Conservation (phyloP, 2,329 filamentous ascomycete species). For the Beauveria rudraprayagi region DNA sequence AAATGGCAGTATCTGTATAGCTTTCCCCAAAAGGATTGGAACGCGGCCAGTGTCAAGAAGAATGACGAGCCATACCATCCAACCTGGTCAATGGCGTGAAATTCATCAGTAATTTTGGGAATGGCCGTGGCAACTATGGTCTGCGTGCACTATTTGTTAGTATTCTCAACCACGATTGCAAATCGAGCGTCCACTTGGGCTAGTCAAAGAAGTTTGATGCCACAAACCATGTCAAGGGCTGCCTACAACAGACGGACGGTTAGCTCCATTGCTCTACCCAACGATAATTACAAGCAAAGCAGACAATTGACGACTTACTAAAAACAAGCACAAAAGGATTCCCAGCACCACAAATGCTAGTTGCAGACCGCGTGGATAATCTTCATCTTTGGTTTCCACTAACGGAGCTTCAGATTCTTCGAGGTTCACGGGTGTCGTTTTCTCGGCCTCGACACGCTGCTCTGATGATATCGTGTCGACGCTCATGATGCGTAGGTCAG, state of each 20-base stretch:
- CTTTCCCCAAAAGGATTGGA: slow-evolving; percentile 20
- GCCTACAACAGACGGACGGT: background rate
- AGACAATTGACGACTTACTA: background rate
- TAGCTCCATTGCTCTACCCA: background rate
- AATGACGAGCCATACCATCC: slow-evolving; percentile 42
- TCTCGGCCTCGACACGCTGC: background rate
- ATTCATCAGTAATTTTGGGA: slow-evolving; percentile 32
- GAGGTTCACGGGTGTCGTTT: background rate
- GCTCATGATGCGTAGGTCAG: background rate
- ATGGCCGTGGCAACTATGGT: slow-evolving; percentile 37
- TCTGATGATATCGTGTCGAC: background rate
- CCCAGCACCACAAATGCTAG: background rate
- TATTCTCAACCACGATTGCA: background rate
- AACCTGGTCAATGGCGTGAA: slow-evolving; percentile 31
- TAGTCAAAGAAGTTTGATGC: too few species aligned
- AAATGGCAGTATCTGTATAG: slow-evolving; percentile 31
- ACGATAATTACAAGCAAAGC: background rate
- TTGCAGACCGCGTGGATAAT: background rate
- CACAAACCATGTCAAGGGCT: background rate
- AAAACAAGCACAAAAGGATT: background rate
- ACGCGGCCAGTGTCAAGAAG: slow-evolving; percentile 23
- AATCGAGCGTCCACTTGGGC: background rate
- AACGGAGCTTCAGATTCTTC: background rate
- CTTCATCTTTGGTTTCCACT: background rate
- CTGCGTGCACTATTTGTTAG: slow-evolving; percentile 14